A percentile compares a stretch with the other conserved stretches of the same genome.
These are phyloP conservation scores for Lagenidium giganteum DNA, from an alignment of 352 stramenopile genomes.

Conservation along the genomic window DNA sequence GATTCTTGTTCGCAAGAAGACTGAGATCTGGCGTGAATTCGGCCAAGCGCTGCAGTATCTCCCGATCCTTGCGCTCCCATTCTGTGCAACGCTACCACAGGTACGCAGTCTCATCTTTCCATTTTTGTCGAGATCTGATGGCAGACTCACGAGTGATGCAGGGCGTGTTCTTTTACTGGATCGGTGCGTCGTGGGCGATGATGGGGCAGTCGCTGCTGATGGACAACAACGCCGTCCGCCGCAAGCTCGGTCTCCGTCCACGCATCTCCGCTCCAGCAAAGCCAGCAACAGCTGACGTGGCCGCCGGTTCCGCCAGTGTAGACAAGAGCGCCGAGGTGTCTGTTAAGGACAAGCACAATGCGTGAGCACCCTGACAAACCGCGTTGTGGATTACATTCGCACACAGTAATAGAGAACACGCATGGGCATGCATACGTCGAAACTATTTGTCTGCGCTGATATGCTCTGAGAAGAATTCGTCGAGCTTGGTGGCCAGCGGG, in stretches of 20 bases:
- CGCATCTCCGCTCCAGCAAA: too few species aligned
- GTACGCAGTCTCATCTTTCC: too few species aligned
- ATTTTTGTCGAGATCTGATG: conserved; percentile 30
- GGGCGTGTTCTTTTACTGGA: conserved; percentile 83
- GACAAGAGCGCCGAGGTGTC: too few species aligned
- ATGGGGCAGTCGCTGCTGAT: conserved; percentile 57
- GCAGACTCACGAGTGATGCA: too few species aligned
- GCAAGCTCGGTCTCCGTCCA: conserved; percentile 42
- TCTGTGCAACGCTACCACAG: conserved; percentile 12
- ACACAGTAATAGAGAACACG: too few species aligned
- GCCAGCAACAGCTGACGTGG: too few species aligned
- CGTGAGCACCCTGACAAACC: too few species aligned
- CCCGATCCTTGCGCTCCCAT: conserved; percentile 39
- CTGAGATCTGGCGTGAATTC: conserved; percentile 34
- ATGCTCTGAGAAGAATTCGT: conserved; percentile 50
- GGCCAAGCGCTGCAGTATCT: conserved; percentile 46
- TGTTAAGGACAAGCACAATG: too few species aligned
- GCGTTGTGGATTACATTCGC: too few species aligned
- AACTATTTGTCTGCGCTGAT: too few species aligned
- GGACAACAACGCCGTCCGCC: conserved; percentile 62
- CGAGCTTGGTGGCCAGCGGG: conserved; percentile 45
- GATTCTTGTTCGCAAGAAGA: conserved; percentile 52
- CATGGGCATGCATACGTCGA: too few species aligned
- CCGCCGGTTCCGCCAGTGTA: too few species aligned
- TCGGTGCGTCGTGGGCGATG: conserved; percentile 62